Evolutionary conservation across 345 rosid genomes (phyloP).

Genomic region (Rhodamnia rubescens): DNA sequence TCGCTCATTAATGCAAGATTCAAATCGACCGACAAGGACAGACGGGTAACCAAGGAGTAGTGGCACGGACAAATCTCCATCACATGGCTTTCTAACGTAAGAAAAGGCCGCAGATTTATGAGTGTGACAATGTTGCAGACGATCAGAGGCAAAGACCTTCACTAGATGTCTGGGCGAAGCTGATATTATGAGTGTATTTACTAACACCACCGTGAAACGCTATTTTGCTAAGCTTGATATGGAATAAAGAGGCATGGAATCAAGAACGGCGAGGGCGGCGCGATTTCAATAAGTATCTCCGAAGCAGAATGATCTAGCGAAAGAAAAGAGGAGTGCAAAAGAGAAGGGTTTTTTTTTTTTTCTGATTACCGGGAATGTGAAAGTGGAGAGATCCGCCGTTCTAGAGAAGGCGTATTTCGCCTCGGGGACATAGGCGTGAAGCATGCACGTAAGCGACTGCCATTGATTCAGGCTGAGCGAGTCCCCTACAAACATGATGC

Average conservation of each 20-base stretch:
- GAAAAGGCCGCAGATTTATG: not conserved
- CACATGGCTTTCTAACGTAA: not conserved
- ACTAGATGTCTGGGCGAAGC: not conserved
- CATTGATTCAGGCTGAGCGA: slow-evolving; percentile 77
- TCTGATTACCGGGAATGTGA: slow-evolving; percentile 36
- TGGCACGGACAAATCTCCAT: not conserved
- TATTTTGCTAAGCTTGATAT: not conserved
- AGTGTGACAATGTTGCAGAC: not conserved
- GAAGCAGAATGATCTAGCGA: not conserved
- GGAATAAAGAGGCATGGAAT: not conserved
- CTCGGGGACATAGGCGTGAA: slow-evolving; percentile 39
- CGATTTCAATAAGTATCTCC: not conserved
- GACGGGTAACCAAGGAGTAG: not conserved
- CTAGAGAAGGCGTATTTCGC: slow-evolving; percentile 13
- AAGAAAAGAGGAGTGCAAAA: not conserved
- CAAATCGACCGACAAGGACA: not conserved
- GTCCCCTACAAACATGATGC: slow-evolving; percentile 73
- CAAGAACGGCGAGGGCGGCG: not conserved
- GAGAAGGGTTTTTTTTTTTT: not conserved
- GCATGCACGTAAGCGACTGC: slow-evolving; percentile 88
- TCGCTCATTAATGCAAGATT: not conserved
- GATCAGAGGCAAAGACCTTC: not conserved
- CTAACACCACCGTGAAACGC: not conserved
- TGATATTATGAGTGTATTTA: not conserved
- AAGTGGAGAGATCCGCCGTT: slow-evolving; percentile 39